phyloP scores from a whole-genome alignment of 768 basidiomycete species.

The Macrolepiota dolichaula region DNA sequence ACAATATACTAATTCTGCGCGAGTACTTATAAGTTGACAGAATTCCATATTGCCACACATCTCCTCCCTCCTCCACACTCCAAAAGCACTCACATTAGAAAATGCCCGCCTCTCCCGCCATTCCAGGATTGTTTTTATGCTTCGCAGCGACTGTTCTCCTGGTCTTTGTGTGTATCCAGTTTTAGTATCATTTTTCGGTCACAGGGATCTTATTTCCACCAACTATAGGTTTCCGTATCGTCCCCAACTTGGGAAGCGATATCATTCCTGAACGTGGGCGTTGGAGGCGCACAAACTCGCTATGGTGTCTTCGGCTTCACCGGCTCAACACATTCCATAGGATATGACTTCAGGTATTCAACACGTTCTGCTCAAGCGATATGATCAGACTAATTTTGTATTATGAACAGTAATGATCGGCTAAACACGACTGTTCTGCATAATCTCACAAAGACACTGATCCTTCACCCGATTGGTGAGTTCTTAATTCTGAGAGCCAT shows the following conservation, averaged over 20 bases:
- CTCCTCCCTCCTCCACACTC: neutral
- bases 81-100: neutral
- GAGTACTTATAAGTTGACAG: constrained; percentile 1
- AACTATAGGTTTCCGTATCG: constrained; percentile 60
- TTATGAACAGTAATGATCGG: constrained; percentile 30
- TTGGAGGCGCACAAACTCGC: constrained; percentile 30
- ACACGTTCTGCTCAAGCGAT: neutral
- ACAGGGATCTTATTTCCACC: neutral
- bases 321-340: constrained; percentile 49
- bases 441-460: constrained; percentile 69
- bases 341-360: constrained; percentile 56
- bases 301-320: constrained; percentile 83
- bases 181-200: neutral
- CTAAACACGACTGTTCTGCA: constrained; percentile 54
- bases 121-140: constrained; percentile 69
- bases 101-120: constrained; percentile 45
- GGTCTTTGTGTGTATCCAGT: constrained; percentile 50
- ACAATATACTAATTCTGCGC: neutral
- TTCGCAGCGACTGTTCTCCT: constrained; percentile 70
- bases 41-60: neutral
- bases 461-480: constrained; percentile 79
- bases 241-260: constrained; percentile 71
- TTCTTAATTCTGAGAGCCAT: constrained; percentile 11
- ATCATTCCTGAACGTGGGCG: constrained; percentile 59
- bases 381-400: neutral